Evolutionary conservation across 148 eudicot species (phyloP).

Genomic region (Suaeda aralocaspica): DNA sequence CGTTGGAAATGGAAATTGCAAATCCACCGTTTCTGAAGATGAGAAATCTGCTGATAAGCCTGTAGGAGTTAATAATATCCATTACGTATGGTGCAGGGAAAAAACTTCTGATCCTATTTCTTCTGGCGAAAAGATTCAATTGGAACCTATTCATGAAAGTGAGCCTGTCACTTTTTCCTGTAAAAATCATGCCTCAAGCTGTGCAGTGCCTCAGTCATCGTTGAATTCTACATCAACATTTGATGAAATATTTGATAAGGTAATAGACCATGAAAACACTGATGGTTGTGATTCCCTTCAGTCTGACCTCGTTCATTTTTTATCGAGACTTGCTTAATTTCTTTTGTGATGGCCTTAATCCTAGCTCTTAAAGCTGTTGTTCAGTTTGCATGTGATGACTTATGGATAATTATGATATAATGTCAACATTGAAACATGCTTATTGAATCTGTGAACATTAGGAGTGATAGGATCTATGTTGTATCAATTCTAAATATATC

Average conservation of each 20-base stretch:
- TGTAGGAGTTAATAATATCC: slow-evolving; percentile 2
- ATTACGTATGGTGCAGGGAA: slow-evolving; percentile 9
- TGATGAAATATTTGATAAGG: slow-evolving; percentile 31
- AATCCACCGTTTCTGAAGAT: slow-evolving; percentile 1
- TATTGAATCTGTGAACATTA: background rate
- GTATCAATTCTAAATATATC: background rate
- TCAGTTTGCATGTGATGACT: background rate
- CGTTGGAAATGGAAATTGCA: slow-evolving; percentile 18
- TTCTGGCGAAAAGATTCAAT: slow-evolving; percentile 12
- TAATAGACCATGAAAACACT: background rate
- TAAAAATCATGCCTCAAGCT: slow-evolving; percentile 7
- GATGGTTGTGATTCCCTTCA: background rate
- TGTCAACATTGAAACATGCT: background rate
- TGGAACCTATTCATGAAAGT: background rate
- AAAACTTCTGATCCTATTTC: slow-evolving; percentile 21
- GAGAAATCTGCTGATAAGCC: slow-evolving; percentile 16
- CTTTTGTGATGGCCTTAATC: background rate
- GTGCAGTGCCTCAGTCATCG: slow-evolving; percentile 4
- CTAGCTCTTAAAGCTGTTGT: background rate
- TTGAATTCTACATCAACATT: slow-evolving; percentile 20
- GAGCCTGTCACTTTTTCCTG: slow-evolving; percentile 9
- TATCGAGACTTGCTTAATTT: background rate
- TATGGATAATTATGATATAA: background rate
- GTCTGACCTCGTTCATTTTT: background rate
- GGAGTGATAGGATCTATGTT: background rate